These are phyloP conservation scores for Arthrobotrys sinensis DNA, from an alignment of 2,329 filamentous ascomycete genomes.

Conservation along the genomic window DNA sequence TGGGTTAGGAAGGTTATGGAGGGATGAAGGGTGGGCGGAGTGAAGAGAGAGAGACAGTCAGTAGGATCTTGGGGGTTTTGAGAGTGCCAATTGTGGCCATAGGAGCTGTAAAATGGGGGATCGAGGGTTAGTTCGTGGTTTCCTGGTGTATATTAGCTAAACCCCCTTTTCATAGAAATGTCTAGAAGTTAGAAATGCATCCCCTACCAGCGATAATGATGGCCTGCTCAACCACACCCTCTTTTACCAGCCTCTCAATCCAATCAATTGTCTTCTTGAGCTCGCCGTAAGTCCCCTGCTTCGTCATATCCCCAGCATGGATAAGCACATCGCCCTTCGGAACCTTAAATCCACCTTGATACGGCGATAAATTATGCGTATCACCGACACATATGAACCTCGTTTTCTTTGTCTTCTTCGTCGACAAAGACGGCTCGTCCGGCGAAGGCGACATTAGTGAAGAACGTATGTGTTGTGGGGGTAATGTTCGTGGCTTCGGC, in stretches of 20 bases:
- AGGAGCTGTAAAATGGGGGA: slow-evolving; percentile 72
- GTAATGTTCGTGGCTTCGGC: slow-evolving; percentile 1
- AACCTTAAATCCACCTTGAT: slow-evolving; percentile 67
- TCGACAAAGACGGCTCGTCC: neutral
- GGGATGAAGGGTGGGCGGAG: slow-evolving; percentile 65
- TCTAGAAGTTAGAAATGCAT: neutral
- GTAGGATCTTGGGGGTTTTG: slow-evolving; percentile 71
- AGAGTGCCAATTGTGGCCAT: slow-evolving; percentile 74
- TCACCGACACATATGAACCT: slow-evolving; percentile 73
- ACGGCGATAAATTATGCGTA: slow-evolving; percentile 75
- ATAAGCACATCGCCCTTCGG: slow-evolving; percentile 82
- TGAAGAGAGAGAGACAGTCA: slow-evolving; percentile 73
- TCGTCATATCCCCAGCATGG: slow-evolving; percentile 83
- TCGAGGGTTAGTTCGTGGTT: slow-evolving; percentile 84
- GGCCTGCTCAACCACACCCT: slow-evolving; percentile 32
- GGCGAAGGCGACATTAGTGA: slow-evolving; percentile 20
- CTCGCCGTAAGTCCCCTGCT: slow-evolving; percentile 75
- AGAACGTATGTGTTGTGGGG: slow-evolving; percentile 43
- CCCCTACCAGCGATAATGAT: slow-evolving; percentile 35
- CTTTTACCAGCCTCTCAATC: slow-evolving; percentile 69
- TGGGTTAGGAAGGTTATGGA: slow-evolving; percentile 78
- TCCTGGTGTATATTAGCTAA: slow-evolving; percentile 69
- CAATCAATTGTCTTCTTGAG: slow-evolving; percentile 76
- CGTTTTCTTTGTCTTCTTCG: slow-evolving; percentile 43
- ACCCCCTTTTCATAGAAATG: neutral